A percentile compares a stretch with the other conserved stretches of the same genome.
Evolutionary conservation across 106 monocot species (phyloP).

Genomic region (Dendrobium officinale): DNA sequence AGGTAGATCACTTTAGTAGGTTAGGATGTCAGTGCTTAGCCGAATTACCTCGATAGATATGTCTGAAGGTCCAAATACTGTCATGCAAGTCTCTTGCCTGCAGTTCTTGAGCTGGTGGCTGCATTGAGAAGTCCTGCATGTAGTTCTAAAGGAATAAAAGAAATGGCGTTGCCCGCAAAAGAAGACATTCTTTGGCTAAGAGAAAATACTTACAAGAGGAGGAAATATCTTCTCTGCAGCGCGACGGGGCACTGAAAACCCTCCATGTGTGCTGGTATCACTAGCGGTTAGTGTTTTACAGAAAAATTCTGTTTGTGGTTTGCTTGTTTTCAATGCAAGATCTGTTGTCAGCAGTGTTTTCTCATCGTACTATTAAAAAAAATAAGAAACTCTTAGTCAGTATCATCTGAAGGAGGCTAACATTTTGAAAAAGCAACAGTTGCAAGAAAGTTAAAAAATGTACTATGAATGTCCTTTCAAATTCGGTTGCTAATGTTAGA

Average conservation of each 20-base stretch:
- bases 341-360: constrained; percentile 68
- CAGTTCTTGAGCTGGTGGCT: constrained; percentile 74
- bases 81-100: constrained; percentile 70
- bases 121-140: constrained; percentile 65
- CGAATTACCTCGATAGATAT: constrained; percentile 64
- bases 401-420: neutral
- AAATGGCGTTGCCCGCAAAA: neutral
- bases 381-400: neutral
- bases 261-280: constrained; percentile 96
- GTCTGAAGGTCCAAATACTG: constrained; percentile 62
- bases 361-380: constrained; percentile 43
- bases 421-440: neutral
- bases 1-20: neutral
- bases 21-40: neutral
- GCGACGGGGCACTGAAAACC: constrained; percentile 89
- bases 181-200: neutral
- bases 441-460: neutral
- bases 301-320: constrained; percentile 71
- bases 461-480: neutral
- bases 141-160: neutral
- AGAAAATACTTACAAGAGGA: constrained; percentile 51
- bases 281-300: constrained; percentile 94
- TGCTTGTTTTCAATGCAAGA: constrained; percentile 47
- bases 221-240: constrained; percentile 92
- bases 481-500: no score